Conservation (phyloP, 2,329 filamentous ascomycete species). For the Botrytis cinerea region DNA sequence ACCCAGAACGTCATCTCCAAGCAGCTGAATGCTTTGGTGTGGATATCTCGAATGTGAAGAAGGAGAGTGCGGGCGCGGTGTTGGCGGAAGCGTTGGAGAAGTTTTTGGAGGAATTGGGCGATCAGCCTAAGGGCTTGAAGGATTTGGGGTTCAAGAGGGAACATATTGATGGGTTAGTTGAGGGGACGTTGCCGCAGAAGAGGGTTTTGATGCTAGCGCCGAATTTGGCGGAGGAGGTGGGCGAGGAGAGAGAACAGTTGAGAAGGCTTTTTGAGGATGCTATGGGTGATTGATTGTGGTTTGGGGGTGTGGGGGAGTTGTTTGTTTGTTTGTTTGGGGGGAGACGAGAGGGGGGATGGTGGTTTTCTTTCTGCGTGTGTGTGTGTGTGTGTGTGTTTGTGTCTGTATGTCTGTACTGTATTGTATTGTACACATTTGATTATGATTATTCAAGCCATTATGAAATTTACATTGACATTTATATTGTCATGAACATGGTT, state of each 20-base stretch:
- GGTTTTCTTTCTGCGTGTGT: background rate
- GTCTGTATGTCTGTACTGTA: background rate
- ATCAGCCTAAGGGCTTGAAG: constrained; percentile 85
- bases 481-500: too few relatives aligned
- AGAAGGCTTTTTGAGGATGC: constrained; percentile 66
- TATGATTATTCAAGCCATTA: too few relatives aligned
- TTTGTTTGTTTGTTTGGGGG: too few relatives aligned
- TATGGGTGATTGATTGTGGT: constrained; percentile 41
- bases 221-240: constrained; percentile 68
- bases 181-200: constrained; percentile 91
- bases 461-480: too few relatives aligned
- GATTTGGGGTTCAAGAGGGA: constrained; percentile 74
- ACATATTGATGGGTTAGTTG: constrained; percentile 81
- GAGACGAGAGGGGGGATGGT: too few relatives aligned
- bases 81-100: constrained; percentile 78
- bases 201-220: constrained; percentile 91
- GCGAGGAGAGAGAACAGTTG: constrained; percentile 72
- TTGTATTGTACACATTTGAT: too few relatives aligned
- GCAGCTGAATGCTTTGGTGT: constrained; percentile 91
- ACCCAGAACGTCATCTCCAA: constrained; percentile 86
- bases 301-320: background rate
- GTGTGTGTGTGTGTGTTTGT: background rate
- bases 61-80: constrained; percentile 85
- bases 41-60: constrained; percentile 83
- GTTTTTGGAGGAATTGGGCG: constrained; percentile 81